Conservation (phyloP, 352 stramenopile species). For the Phytophthora pluvialis region DNA sequence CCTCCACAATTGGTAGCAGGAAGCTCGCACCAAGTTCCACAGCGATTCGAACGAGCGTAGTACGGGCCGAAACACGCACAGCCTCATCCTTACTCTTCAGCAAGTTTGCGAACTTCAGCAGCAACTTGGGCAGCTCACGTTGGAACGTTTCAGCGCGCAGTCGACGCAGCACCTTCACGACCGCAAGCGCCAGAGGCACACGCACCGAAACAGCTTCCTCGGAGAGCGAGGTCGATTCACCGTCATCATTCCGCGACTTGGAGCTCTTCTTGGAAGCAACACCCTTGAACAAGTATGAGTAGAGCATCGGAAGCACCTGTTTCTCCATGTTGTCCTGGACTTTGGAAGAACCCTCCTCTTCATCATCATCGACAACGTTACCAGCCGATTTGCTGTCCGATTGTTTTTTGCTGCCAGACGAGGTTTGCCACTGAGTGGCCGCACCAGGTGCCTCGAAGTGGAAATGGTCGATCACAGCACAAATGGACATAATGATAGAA, state of each 20-base stretch:
- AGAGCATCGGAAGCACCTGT: slow-evolving; percentile 87
- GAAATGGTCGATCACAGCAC: slow-evolving; percentile 95
- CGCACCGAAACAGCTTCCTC: slow-evolving; percentile 70
- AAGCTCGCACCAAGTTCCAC: slow-evolving; percentile 88
- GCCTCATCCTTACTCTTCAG: slow-evolving; percentile 93
- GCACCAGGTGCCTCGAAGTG: slow-evolving; percentile 89
- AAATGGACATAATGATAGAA: slow-evolving; percentile 92
- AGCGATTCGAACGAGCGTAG: slow-evolving; percentile 95
- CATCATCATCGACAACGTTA: slow-evolving; percentile 30
- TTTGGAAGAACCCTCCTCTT: slow-evolving; percentile 45
- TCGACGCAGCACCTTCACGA: slow-evolving; percentile 97
- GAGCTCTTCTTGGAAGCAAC: slow-evolving; percentile 76
- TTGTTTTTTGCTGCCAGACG: slow-evolving; percentile 9
- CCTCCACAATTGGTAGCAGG: slow-evolving; percentile 84
- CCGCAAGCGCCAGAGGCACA: slow-evolving; percentile 93
- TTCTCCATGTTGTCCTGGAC: slow-evolving; percentile 81
- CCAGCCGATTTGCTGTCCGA: slow-evolving; percentile 8
- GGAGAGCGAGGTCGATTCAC: slow-evolving; percentile 43
- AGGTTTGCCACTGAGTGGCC: slow-evolving; percentile 41
- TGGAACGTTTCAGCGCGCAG: slow-evolving; percentile 92
- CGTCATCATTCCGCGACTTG: slow-evolving; percentile 57
- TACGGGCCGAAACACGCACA: slow-evolving; percentile 90
- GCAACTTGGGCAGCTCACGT: slow-evolving; percentile 93
- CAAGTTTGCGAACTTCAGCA: slow-evolving; percentile 91
- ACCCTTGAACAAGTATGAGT: slow-evolving; percentile 88